Conservation (phyloP, 208 protist species). For the Trypanosoma platydactyli region DNA sequence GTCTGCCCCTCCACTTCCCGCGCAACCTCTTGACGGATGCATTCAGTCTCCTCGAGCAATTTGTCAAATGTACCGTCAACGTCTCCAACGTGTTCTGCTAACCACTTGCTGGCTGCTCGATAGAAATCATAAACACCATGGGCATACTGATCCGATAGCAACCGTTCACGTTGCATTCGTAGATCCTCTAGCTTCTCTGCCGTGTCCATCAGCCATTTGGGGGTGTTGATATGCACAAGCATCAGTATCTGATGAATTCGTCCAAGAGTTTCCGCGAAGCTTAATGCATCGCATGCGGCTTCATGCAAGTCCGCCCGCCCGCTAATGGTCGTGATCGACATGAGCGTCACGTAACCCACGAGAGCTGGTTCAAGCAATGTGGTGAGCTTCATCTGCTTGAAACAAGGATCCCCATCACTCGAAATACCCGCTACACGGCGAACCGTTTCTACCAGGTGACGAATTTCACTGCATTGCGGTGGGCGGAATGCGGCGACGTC, state of each 20-base stretch:
- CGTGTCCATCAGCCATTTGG: constrained; percentile 79
- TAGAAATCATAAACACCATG: constrained; percentile 80
- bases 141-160: constrained; percentile 60
- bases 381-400: constrained; percentile 71
- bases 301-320: constrained; percentile 68
- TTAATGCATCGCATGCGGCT: constrained; percentile 57
- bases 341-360: constrained; percentile 77
- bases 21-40: constrained; percentile 53
- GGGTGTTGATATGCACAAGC: constrained; percentile 76
- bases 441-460: constrained; percentile 70
- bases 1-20: constrained; percentile 43
- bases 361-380: constrained; percentile 74
- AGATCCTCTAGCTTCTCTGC: constrained; percentile 63
- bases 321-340: constrained; percentile 83
- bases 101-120: constrained; percentile 46
- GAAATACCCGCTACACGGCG: constrained; percentile 56
- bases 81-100: constrained; percentile 56
- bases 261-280: constrained; percentile 55
- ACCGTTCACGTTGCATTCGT: constrained; percentile 41
- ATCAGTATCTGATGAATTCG: constrained; percentile 83
- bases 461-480: constrained; percentile 65
- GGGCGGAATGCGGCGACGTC: constrained; percentile 73
- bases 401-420: constrained; percentile 53
- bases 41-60: constrained; percentile 64
- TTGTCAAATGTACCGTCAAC: constrained; percentile 45